These are phyloP conservation scores for Penicillium goetzii DNA, from an alignment of 495 filamentous ascomycete genomes.

Conservation along the genomic window DNA sequence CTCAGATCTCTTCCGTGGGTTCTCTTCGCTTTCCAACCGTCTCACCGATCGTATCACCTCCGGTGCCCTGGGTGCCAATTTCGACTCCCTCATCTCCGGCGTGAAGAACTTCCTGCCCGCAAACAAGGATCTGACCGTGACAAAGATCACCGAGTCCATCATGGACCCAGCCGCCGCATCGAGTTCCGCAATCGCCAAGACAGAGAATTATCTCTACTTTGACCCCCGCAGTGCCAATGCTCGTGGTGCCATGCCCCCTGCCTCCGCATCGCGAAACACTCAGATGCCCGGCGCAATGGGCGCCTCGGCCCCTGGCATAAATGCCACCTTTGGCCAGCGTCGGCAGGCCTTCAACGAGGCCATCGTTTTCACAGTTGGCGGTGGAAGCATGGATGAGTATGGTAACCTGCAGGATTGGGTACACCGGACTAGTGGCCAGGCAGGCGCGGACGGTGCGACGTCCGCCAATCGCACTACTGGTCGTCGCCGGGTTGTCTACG, in stretches of 20 bases:
- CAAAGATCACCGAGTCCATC: slow-evolving; percentile 96
- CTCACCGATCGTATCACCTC: slow-evolving; percentile 94
- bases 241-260: slow-evolving; percentile 84
- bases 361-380: slow-evolving; percentile 95
- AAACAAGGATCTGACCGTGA: slow-evolving; percentile 93
- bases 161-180: slow-evolving; percentile 95
- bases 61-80: slow-evolving; percentile 84
- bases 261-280: slow-evolving; percentile 58
- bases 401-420: slow-evolving; percentile 98
- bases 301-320: slow-evolving; percentile 62
- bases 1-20: slow-evolving; percentile 81
- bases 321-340: slow-evolving; percentile 89
- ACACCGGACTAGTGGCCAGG: slow-evolving; percentile 65
- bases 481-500: slow-evolving; percentile 86
- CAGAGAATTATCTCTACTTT: slow-evolving; percentile 98
- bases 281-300: slow-evolving; percentile 50
- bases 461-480: slow-evolving; percentile 47
- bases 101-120: slow-evolving; percentile 98
- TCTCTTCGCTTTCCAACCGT: slow-evolving; percentile 83
- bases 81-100: slow-evolving; percentile 93
- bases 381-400: slow-evolving; percentile 99
- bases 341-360: slow-evolving; percentile 94
- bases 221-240: slow-evolving; percentile 93
- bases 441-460: slow-evolving; percentile 49
- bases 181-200: slow-evolving; percentile 91